A percentile compares a stretch with the other conserved stretches of the same genome.
Conservation (phyloP, 2,329 filamentous ascomycete species). For the Sclerotiophoma versabilis region DNA sequence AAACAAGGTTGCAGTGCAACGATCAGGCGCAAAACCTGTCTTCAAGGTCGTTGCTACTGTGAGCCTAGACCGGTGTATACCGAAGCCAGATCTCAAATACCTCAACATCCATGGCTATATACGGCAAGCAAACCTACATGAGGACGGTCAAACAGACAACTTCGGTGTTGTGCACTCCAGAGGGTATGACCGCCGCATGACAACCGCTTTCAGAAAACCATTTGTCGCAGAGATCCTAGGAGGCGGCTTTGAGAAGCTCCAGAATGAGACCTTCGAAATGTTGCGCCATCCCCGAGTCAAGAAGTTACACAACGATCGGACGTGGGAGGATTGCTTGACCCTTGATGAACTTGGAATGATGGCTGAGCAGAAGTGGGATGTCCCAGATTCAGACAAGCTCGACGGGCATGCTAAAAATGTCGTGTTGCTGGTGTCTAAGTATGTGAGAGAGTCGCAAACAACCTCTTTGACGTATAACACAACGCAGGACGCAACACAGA, state of each 20-base stretch:
- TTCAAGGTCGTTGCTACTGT: constrained; percentile 71
- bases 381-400: constrained; percentile 34
- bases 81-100: constrained; percentile 52
- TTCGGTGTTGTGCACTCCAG: constrained; percentile 34
- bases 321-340: constrained; percentile 70
- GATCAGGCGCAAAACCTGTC: constrained; percentile 60
- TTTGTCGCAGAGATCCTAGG: constrained; percentile 82
- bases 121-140: constrained; percentile 35
- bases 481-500: constrained; percentile 32
- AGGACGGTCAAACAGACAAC: constrained; percentile 26
- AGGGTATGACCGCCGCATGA: constrained; percentile 42
- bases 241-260: constrained; percentile 77
- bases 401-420: constrained; percentile 43
- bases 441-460: constrained; percentile 29
- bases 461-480: constrained; percentile 27
- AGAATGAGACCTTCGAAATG: constrained; percentile 73
- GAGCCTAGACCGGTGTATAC: constrained; percentile 56
- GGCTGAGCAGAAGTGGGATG: constrained; percentile 61
- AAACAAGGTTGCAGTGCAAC: constrained; percentile 68
- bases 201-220: constrained; percentile 70
- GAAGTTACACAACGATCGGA: constrained; percentile 80
- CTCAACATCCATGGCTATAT: constrained; percentile 54
- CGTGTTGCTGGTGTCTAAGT: constrained; percentile 33
- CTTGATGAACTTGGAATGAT: constrained; percentile 74
- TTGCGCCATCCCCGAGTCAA: constrained; percentile 78